Conservation (phyloP, 1,139 yeast genomes). For the Scheffersomyces insectosa region DNA sequence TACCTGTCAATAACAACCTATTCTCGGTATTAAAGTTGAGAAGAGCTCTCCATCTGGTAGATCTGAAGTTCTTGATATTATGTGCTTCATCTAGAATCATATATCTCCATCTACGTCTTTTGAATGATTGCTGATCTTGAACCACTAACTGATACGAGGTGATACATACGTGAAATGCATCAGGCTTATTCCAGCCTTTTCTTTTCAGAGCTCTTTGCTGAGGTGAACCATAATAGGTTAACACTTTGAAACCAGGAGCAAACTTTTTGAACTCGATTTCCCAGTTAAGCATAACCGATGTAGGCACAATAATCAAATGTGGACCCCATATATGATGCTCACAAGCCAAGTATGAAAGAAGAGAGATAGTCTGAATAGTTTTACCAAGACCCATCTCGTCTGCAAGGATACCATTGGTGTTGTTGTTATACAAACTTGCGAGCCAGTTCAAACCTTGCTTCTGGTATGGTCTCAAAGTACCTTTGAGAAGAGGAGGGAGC, state of each 20-base stretch:
- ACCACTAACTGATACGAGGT: slow-evolving; percentile 96
- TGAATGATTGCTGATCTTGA: slow-evolving; percentile 93
- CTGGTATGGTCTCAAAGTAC: slow-evolving; percentile 86
- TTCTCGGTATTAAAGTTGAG: slow-evolving; percentile 91
- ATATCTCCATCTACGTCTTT: slow-evolving; percentile 91
- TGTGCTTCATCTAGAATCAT: slow-evolving; percentile 99
- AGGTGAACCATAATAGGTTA: slow-evolving; percentile 97
- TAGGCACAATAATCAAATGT: slow-evolving; percentile 93
- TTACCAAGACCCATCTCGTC: slow-evolving; percentile 99
- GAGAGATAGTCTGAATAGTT: slow-evolving; percentile 92
- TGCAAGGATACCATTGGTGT: slow-evolving; percentile 95
- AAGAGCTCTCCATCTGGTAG: slow-evolving; percentile 96
- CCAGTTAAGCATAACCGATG: slow-evolving; percentile 99
- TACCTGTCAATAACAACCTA: slow-evolving; percentile 87
- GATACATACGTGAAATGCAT: slow-evolving; percentile 94
- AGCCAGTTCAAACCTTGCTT: slow-evolving; percentile 97
- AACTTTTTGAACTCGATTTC: slow-evolving; percentile 98
- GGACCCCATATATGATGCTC: slow-evolving; percentile 98
- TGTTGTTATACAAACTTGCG: slow-evolving; percentile 87
- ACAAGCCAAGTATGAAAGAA: slow-evolving; percentile 85
- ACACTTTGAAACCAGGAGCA: slow-evolving; percentile 96
- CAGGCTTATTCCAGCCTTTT: slow-evolving; percentile 96
- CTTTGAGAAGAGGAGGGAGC: slow-evolving; percentile 66
- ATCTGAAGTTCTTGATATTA: slow-evolving; percentile 92
- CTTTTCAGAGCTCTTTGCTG: slow-evolving; percentile 95